A percentile compares a stretch with the other conserved stretches of the same genome.
phyloP scores from a whole-genome alignment of 768 basidiomycete genomes.

The Panellus pusillus region DNA sequence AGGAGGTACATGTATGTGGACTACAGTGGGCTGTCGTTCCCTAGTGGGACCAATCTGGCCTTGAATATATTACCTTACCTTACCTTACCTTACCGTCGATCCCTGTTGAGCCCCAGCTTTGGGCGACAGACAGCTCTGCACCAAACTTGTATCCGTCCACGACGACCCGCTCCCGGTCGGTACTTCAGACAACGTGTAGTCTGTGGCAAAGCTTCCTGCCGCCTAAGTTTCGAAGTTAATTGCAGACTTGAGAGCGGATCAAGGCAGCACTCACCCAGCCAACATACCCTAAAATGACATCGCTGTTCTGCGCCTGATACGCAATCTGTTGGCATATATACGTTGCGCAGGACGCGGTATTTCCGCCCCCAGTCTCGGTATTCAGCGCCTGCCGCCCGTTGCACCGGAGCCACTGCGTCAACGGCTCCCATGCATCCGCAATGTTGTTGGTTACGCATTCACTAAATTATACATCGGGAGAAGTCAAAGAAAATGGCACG shows the following conservation, averaged over 20 bases:
- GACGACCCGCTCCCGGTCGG: slow-evolving; percentile 30
- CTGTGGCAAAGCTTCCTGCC: slow-evolving; percentile 49
- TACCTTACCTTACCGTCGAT: slow-evolving; percentile 4
- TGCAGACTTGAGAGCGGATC: too few relatives aligned
- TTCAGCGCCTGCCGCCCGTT: slow-evolving; percentile 56
- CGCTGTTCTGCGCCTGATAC: slow-evolving; percentile 47
- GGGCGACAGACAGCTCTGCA: slow-evolving; percentile 35
- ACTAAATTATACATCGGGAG: not conserved
- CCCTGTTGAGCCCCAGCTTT: slow-evolving; percentile 24
- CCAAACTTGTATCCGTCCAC: slow-evolving; percentile 44
- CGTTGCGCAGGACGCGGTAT: slow-evolving; percentile 45
- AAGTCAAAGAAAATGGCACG: not conserved
- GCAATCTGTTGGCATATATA: slow-evolving; percentile 47
- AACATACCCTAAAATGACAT: slow-evolving; percentile 54
- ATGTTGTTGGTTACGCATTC: slow-evolving; percentile 60
- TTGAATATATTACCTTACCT: too few relatives aligned
- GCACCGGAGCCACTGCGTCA: slow-evolving; percentile 47
- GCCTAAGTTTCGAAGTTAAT: slow-evolving; percentile 19
- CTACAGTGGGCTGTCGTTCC: too few relatives aligned
- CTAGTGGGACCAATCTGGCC: too few relatives aligned
- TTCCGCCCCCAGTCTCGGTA: slow-evolving; percentile 63
- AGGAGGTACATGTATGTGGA: too few relatives aligned
- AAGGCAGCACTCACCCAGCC: slow-evolving; percentile 38
- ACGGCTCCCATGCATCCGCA: slow-evolving; percentile 42
- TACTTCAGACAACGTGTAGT: slow-evolving; percentile 38